These are phyloP conservation scores for Claviceps pusilla DNA, from an alignment of 2,329 filamentous ascomycete species.

Conservation along the genomic window DNA sequence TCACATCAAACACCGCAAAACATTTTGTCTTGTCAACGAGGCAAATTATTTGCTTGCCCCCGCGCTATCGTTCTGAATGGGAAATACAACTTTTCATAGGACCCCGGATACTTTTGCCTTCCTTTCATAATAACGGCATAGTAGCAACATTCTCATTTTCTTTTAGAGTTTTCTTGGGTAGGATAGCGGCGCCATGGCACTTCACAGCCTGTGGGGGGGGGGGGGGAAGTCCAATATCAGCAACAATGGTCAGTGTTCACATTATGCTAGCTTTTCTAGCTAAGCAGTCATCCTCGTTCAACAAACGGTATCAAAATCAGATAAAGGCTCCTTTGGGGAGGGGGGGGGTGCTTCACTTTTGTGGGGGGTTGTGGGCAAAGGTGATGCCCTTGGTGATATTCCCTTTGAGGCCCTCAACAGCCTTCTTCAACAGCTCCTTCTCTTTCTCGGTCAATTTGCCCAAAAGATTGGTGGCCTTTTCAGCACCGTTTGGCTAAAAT, in stretches of 20 bases:
- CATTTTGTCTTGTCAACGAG: background rate
- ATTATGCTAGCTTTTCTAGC: slow-evolving; percentile 21
- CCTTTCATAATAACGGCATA: background rate
- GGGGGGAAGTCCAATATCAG: slow-evolving; percentile 20
- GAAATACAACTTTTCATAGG: too few species aligned
- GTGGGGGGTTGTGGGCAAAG: slow-evolving; percentile 75
- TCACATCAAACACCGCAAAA: background rate
- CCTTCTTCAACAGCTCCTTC: slow-evolving; percentile 68
- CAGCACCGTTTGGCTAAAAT: slow-evolving; percentile 58
- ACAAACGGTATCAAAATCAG: slow-evolving; percentile 15
- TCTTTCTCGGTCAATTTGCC: slow-evolving; percentile 67
- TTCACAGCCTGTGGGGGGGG: slow-evolving; percentile 21
- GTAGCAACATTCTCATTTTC: background rate
- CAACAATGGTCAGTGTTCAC: slow-evolving; percentile 18
- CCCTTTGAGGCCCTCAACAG: slow-evolving; percentile 64
- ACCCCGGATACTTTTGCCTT: background rate
- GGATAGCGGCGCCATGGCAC: slow-evolving; percentile 9
- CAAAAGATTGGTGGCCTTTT: slow-evolving; percentile 74
- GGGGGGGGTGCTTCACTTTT: slow-evolving; percentile 52
- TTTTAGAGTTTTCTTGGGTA: background rate
- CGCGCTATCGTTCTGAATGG: background rate
- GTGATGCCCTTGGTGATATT: slow-evolving; percentile 91
- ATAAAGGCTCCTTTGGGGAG: slow-evolving; percentile 15
- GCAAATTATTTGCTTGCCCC: background rate
- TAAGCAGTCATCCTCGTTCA: slow-evolving; percentile 18